These are phyloP conservation scores for Claviceps humidiphila DNA, from an alignment of 2,329 filamentous ascomycete species.

Conservation along the genomic window DNA sequence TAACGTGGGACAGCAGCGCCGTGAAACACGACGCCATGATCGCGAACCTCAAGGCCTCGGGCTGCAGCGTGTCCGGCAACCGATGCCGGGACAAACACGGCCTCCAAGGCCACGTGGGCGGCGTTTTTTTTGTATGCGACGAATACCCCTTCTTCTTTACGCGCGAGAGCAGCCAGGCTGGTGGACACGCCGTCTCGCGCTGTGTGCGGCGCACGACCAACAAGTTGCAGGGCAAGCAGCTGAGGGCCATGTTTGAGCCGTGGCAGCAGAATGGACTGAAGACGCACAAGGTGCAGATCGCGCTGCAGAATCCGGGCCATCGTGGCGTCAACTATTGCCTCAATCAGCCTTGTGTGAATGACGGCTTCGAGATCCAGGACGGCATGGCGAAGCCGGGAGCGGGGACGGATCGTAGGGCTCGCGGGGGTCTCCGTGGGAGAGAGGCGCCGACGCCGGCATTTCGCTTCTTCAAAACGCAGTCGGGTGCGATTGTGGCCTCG, in stretches of 20 bases:
- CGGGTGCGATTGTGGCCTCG: not conserved
- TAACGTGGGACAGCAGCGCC: slow-evolving; percentile 7
- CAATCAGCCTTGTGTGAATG: slow-evolving; percentile 3
- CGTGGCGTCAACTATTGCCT: slow-evolving; percentile 2
- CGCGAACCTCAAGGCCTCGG: not conserved
- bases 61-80: not conserved
- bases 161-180: not conserved
- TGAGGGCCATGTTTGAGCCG: not conserved
- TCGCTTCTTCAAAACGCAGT: not conserved
- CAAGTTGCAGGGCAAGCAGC: not conserved
- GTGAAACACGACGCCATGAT: not conserved
- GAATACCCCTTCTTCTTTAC: slow-evolving; percentile 1
- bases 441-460: not conserved
- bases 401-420: not conserved
- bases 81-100: not conserved
- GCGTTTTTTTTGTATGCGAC: not conserved
- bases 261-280: not conserved
- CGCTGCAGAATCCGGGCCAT: not conserved
- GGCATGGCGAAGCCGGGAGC: slow-evolving; percentile 1
- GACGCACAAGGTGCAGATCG: not conserved
- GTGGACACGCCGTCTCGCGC: not conserved
- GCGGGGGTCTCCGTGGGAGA: not conserved
- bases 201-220: slow-evolving; percentile 1
- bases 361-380: slow-evolving; percentile 3
- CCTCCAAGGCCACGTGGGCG: not conserved